Evolutionary conservation across 768 basidiomycete genomes (phyloP).

Genomic region (Porpolomopsis calyptriformis): DNA sequence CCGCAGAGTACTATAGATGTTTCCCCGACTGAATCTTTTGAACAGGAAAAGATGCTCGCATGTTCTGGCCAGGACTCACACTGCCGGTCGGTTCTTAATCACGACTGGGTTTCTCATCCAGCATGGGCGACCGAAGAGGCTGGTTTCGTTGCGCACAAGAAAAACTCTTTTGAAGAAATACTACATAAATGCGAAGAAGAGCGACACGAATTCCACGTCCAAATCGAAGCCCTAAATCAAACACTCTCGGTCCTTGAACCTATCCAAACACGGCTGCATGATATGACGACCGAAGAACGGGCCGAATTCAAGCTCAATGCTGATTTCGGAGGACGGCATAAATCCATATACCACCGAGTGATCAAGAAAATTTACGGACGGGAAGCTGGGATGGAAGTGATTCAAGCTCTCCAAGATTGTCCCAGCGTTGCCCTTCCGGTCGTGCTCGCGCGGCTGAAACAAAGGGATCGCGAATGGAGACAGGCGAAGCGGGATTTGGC

Average conservation of each 20-base stretch:
- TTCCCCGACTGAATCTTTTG: slow-evolving; percentile 11
- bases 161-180: slow-evolving; percentile 92
- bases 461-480: slow-evolving; percentile 97
- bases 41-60: slow-evolving; percentile 81
- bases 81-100: slow-evolving; percentile 92
- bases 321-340: slow-evolving; percentile 82
- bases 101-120: slow-evolving; percentile 97
- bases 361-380: slow-evolving; percentile 91
- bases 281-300: slow-evolving; percentile 84
- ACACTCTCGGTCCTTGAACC: slow-evolving; percentile 91
- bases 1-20: neutral
- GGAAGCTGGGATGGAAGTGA: slow-evolving; percentile 64
- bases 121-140: slow-evolving; percentile 97
- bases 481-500: slow-evolving; percentile 91
- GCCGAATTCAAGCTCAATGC: slow-evolving; percentile 69
- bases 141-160: slow-evolving; percentile 90
- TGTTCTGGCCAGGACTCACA: slow-evolving; percentile 94
- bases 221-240: slow-evolving; percentile 80
- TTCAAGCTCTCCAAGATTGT: slow-evolving; percentile 82
- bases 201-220: slow-evolving; percentile 94
- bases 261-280: slow-evolving; percentile 69
- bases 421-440: slow-evolving; percentile 88
- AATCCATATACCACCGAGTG: slow-evolving; percentile 81
- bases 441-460: slow-evolving; percentile 77
- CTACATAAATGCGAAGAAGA: slow-evolving; percentile 97